Base-by-base conservation (phyloP, 805 yeast species). In the Metschnikowia kofuensis region DNA sequence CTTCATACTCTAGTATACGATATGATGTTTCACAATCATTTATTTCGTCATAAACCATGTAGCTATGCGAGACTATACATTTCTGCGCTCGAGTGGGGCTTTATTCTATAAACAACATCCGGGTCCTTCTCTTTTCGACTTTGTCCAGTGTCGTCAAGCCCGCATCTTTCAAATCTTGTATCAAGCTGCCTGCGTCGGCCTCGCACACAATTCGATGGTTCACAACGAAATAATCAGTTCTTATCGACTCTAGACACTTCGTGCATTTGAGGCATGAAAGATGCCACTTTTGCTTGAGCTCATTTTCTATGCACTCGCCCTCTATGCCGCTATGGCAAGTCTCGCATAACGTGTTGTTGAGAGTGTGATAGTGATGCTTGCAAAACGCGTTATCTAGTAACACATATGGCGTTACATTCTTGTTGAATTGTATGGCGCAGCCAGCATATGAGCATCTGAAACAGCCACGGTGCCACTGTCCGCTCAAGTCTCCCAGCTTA, bases 391-490 rank as follows among this genome's bases (percentile, higher is more conserved):
- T 61, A 67, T 92, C 96, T 31, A 83, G 74, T 38, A 82, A 75
- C 7, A 87, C 96, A 64, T 91, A 94, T 58, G 90, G 84, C 27
- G 80, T 79, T 14, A 79, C 78, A 11, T 78, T 75, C 58, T 82
- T 86, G 54, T 73, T 75, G 66, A 87, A 87, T 35, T 66, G 67
- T 1, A 74, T 61, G 8, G 66, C 67, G 69, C 98, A 92, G 11
- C 73, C 66, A 1, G 53, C 57, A 49, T 64, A 58, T 15, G 75
- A 68, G 71, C 99, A 94, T 12, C 72, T 70, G 72, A 94, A 92
- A 64, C 99, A 94, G 13, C 75, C 67, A 36, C 95, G 76, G 63
- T 94, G 99, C 98, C 98, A 94, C 63, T 90, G 92, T 0, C 97
- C 98, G 1, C 89, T 79, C 40, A 87, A 69, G 60, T 84, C 90